Conservation (phyloP, 2,329 filamentous ascomycete genomes). For the Exophiala dermatitidis region DNA sequence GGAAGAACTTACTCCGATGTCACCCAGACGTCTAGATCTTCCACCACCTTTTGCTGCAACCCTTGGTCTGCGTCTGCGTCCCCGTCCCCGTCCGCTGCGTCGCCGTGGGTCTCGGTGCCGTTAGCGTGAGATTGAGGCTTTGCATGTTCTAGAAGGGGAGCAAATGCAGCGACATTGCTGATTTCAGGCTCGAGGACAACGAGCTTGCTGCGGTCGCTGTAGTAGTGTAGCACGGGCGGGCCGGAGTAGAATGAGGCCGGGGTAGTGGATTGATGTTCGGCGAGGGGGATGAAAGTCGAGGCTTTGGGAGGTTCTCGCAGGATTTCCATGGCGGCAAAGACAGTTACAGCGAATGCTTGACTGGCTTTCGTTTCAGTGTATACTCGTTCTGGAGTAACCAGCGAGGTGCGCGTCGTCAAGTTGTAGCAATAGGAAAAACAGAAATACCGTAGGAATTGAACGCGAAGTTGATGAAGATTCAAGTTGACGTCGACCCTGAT, state of each 20-base stretch:
- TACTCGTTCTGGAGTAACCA: too few species aligned
- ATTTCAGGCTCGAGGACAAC: slow-evolving; percentile 39
- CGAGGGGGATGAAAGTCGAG: slow-evolving; percentile 38
- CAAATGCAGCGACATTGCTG: slow-evolving; percentile 31
- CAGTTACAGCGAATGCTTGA: too few species aligned
- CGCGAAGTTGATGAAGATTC: too few species aligned
- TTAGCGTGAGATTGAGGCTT: slow-evolving; percentile 10
- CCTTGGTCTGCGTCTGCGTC: background rate
- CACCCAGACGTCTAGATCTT: slow-evolving; percentile 41
- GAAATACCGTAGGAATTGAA: too few species aligned
- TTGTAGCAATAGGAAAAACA: too few species aligned
- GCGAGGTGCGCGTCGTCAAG: too few species aligned
- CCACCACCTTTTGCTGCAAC: slow-evolving; percentile 30
- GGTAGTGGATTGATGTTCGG: slow-evolving; percentile 43
- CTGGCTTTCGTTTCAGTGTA: too few species aligned
- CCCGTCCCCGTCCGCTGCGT: background rate
- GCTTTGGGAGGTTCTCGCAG: slow-evolving; percentile 35
- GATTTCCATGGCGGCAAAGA: slow-evolving; percentile 36
- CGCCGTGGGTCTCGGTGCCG: slow-evolving; percentile 20
- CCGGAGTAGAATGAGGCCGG: slow-evolving; percentile 43
- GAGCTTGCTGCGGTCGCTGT: slow-evolving; percentile 40
- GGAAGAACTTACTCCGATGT: slow-evolving; percentile 39
- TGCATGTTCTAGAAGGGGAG: slow-evolving; percentile 14
- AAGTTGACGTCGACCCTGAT: too few species aligned
- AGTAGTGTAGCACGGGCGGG: slow-evolving; percentile 42